Base-by-base conservation (phyloP, 1,284 basidiomycete species). In the Rhodofomes roseus region DNA sequence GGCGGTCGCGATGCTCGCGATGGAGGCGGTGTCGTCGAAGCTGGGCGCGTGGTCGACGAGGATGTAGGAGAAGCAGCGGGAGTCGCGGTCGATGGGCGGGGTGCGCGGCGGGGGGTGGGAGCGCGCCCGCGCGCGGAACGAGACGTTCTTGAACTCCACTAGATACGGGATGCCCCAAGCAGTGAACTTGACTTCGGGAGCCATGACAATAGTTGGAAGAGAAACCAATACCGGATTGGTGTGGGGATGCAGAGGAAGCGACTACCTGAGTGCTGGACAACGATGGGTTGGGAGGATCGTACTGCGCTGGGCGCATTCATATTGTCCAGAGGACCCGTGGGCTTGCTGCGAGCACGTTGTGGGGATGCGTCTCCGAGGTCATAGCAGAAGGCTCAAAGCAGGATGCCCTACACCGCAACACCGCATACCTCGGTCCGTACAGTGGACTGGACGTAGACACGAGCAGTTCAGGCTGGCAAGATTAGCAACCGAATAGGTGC, bases 111-210 rank as follows among this genome's bases (percentile, higher is more conserved):
- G 57, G 18, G 61, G 57, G 22, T 48, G 58, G 18, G 56, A 37
- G 50, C 44, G 46, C 18, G 56, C 40, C 57, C 65, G 60, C 52
- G 59, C 69, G 39, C 67, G 70, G 57, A 81, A 72, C 22, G 74
- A 73, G 34, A 81, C 71, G 63, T 80, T 76, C 60, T 72, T 73
- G 58, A 81, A 81, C 61, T 80, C 81, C 62, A 72, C 71, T 59
- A 75, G 62, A 63, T 74, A 75, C 20, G 74, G 75, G 60, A 76
- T 66, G 46, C 80, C 80, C 61, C 70, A 74, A n/a, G 77, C 62
- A 54, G 72, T 77, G 70, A 78, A 77, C 64, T 70, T 73, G 71
- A 79, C 66, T 58, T 78, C 70, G 23, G 68, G 70, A 40, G 71
- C 58, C 73, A 73, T 73, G 41, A 54, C 50, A 20, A 44, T 40